These are phyloP conservation scores for Scytalidium sp. DNA, from an alignment of 2,329 filamentous ascomycete species.

Conservation along the genomic window DNA sequence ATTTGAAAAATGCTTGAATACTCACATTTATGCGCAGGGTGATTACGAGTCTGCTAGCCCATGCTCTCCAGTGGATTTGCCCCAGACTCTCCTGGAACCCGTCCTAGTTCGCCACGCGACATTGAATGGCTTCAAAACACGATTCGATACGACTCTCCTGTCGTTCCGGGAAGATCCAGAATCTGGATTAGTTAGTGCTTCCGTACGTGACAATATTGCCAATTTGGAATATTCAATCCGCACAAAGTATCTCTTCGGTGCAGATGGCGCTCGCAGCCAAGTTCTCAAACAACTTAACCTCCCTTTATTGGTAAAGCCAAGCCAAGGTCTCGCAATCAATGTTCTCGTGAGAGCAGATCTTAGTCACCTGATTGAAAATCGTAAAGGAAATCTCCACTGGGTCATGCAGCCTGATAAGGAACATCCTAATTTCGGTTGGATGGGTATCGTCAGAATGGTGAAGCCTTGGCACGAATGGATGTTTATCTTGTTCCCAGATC, in stretches of 20 bases:
- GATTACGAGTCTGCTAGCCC: slow-evolving; percentile 36
- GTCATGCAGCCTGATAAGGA: slow-evolving; percentile 50
- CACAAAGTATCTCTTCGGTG: slow-evolving; percentile 54
- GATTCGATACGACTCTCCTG: slow-evolving; percentile 36
- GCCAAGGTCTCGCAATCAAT: slow-evolving; percentile 45
- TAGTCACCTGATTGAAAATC: slow-evolving; percentile 40
- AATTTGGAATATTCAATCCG: slow-evolving; percentile 37
- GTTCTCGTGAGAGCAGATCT: slow-evolving; percentile 47
- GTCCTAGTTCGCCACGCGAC: slow-evolving; percentile 36
- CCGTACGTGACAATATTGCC: slow-evolving; percentile 30
- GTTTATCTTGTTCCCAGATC: slow-evolving; percentile 47
- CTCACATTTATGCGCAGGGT: slow-evolving; percentile 26
- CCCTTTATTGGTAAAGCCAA: slow-evolving; percentile 37
- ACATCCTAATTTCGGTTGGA: slow-evolving; percentile 48
- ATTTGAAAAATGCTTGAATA: neutral
- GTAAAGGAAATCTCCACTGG: slow-evolving; percentile 57
- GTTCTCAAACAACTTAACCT: slow-evolving; percentile 42
- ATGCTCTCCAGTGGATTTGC: slow-evolving; percentile 36
- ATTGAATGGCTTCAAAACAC: slow-evolving; percentile 32
- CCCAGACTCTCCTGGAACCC: slow-evolving; percentile 43
- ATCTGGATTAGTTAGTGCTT: slow-evolving; percentile 22
- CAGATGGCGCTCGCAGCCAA: slow-evolving; percentile 45
- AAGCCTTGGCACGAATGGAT: slow-evolving; percentile 60
- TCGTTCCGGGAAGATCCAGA: slow-evolving; percentile 16
- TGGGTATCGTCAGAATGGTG: slow-evolving; percentile 53